Evolutionary conservation across 164 flowering plant genomes (phyloP), one percentile per base, ranked within the genome.

Genomic region (Cinnamomum micranthum): DNA sequence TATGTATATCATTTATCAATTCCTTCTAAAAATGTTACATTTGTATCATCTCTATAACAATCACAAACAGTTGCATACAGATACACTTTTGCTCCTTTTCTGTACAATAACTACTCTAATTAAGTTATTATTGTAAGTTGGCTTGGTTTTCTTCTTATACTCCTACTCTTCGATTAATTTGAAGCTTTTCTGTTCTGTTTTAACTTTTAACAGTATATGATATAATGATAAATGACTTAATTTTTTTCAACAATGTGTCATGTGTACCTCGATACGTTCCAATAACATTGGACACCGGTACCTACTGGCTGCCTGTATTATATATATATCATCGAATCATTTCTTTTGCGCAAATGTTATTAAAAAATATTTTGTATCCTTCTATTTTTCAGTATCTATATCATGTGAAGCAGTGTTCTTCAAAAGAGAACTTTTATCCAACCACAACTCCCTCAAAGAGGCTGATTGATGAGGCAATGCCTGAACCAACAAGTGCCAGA

Each of bases 381-480:
- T 73, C 31, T 14, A 69, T 47, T 76, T 79, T 80, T 79, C 92
- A 89, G 91, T 81, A 82, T 50, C 72, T 83, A 63, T 78, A 81
- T 83, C 81, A 86, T 67, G 75, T 80, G 75, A 84, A 80, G 75
- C 80, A 82, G 69, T 86, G 79, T 69, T 83, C 85, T 78, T 74
- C 80, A 6, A 80, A 76, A 68, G 75, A 77, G 71, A 82, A 79
- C 50, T 75, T n/a, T 72, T 82, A 83, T 82, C 81, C 87, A 27
- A 65, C 74, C 64, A 90, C 86, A 77, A 83, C 83, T 77, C 85
- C 97, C 71, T 87, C 88, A 86, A 91, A 91, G 89, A 88, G 82
- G 64, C 69, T 91, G 82, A 90, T 91, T 58, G 84, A 76, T 62
- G 86, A 87, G 68, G 96, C 93, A 73, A 80, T 91, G 65, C 85